Base-by-base conservation (phyloP, 768 basidiomycete species). In the Amyloporia xantha region DNA sequence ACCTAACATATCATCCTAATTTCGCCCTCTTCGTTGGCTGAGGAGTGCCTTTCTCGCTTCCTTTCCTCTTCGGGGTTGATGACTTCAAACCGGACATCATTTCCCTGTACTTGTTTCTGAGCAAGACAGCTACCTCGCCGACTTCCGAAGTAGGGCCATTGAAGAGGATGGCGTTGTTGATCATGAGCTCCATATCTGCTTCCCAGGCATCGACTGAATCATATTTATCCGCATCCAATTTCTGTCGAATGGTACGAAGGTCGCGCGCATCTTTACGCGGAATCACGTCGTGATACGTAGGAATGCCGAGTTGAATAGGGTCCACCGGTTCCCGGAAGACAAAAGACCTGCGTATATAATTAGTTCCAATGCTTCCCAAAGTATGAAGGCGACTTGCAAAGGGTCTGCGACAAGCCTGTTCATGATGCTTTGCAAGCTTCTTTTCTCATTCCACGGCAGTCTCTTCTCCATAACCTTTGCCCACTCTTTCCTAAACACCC, bases 311-410 rank as follows among this genome's bases (percentile, higher is more conserved):
- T 2, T 74, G 67, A 17, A 89, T 76, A 2, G 94, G 92, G 66
- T 97, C 92, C n/a, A 97, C 91, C 36, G 89, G 84, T 48, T 85
- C 83, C 41, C 79, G 82, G 69, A 89, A 91, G 15, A 91, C 71
- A 68, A 81, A 88, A 2, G 81, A 84, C 19, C 86, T 89, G 55
- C 15, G 7, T 38, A 47, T 45, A 10, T 37, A 13, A 15, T 37
- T 57, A 20, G 50, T 27, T 44, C 33, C 11, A 24, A 24, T 13
- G 24, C 7, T n/a, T 30, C 12, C 21, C 12, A 11, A 23, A n/a
- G 4, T 4, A 39, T 3, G 37, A 13, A 23, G 59, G 56, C 30
- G 52, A 62, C 82, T 61, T 66, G 82, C 84, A 81, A 61, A 39
- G 78, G 74, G 54, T 92, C 87, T 62, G 85, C 77, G 52, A 75